These are phyloP conservation scores for Trichoderma guizhouense DNA, from an alignment of 2,329 filamentous ascomycete species.

Conservation along the genomic window DNA sequence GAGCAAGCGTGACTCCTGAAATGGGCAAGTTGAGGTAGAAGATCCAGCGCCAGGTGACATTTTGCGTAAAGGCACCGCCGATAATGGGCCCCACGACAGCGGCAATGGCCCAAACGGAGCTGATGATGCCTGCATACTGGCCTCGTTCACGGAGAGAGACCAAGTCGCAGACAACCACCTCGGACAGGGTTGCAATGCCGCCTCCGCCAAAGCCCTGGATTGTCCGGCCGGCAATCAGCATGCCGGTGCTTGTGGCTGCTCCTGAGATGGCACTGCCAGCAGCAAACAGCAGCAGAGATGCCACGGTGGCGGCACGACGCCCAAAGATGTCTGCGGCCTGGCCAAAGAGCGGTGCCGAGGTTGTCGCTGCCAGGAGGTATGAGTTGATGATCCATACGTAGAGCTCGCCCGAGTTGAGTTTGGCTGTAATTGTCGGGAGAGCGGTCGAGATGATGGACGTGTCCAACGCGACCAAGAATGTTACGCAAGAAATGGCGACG, in stretches of 20 bases:
- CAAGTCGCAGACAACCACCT: conserved; percentile 40
- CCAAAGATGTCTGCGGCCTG: conserved; percentile 51
- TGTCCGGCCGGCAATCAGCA: conserved; percentile 47
- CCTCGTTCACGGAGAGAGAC: conserved; percentile 46
- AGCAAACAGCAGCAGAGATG: conserved; percentile 44
- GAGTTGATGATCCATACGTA: conserved; percentile 6
- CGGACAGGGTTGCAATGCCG: conserved; percentile 34
- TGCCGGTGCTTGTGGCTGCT: conserved; percentile 38
- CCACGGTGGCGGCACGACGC: conserved; percentile 41
- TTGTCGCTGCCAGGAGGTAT: conserved; percentile 20
- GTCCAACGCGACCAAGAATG: conserved; percentile 43
- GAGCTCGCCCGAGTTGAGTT: not conserved
- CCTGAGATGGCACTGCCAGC: conserved; percentile 53
- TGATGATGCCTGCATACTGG: conserved; percentile 36
- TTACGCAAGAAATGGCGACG: conserved; percentile 19
- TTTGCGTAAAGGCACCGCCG: conserved; percentile 28
- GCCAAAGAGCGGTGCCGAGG: conserved; percentile 34
- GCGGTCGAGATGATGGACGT: conserved; percentile 56
- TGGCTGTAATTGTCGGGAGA: conserved; percentile 41
- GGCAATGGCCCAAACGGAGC: conserved; percentile 32
- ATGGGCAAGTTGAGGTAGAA: conserved; percentile 47
- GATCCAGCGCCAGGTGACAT: conserved; percentile 41
- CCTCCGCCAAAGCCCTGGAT: conserved; percentile 48
- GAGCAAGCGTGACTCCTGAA: conserved; percentile 31
- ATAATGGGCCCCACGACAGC: conserved; percentile 34